Evolutionary conservation across 192 early-diverging fungal genomes (phyloP).

Genomic region (Entomortierella parvispora): DNA sequence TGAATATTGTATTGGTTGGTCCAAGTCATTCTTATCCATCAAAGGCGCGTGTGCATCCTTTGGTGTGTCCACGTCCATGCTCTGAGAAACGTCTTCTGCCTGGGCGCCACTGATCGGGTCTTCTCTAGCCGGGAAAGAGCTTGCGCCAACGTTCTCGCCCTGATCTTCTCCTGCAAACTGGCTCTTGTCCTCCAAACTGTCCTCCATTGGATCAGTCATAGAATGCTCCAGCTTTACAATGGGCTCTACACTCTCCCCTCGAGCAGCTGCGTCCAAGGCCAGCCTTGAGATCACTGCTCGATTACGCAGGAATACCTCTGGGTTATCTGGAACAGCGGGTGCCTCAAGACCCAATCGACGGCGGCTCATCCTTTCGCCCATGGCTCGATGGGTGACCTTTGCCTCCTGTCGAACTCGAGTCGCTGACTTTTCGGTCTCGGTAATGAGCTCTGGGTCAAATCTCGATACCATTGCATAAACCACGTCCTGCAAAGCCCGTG

Average conservation of each 20-base stretch:
- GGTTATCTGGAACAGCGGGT: constrained; percentile 33
- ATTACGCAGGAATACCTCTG: constrained; percentile 33
- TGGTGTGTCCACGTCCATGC: no score
- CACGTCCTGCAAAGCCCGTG: constrained; percentile 41
- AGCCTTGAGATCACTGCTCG: constrained; percentile 4
- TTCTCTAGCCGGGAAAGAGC: no score
- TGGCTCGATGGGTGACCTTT: constrained; percentile 16
- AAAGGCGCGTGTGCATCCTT: no score
- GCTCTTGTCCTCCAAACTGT: neutral
- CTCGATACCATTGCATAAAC: constrained; percentile 33
- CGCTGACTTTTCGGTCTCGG: constrained; percentile 42
- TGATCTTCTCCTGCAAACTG: no score
- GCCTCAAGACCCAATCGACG: constrained; percentile 45
- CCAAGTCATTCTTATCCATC: no score
- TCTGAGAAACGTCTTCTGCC: no score
- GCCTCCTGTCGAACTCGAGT: constrained; percentile 38
- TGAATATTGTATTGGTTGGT: no score
- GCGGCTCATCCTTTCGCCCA: constrained; percentile 37
- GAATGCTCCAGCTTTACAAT: neutral
- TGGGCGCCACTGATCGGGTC: no score
- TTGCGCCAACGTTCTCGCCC: no score
- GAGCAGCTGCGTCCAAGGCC: neutral
- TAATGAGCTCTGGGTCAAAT: constrained; percentile 39
- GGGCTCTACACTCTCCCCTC: constrained; percentile 4
- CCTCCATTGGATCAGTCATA: neutral